Evolutionary conservation across 768 basidiomycete genomes (phyloP), one percentile per base, ranked within the genome.

Genomic region (Collybia mongolica): DNA sequence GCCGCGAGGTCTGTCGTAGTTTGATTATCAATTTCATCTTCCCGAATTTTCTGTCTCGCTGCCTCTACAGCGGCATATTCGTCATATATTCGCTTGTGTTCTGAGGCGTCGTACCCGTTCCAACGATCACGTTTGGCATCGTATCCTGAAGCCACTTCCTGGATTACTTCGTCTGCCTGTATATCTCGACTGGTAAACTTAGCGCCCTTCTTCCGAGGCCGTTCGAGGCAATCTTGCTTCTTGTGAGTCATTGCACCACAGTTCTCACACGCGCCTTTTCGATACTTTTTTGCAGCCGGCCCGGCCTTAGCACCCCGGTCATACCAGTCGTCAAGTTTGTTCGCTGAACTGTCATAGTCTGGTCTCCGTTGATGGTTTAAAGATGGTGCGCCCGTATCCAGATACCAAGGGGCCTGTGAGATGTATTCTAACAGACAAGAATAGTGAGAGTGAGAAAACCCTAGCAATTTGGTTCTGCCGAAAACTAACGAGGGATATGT

Each of bases 211-310:
- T 92, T 94, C 51, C 97, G 83, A 35, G 97, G 97, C 51, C 97
- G 86, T 68, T 99, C 97, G 41, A 98, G 78, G 68, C 97, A 99
- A 65, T 99, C 97, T 62, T 81, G 75, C 53, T 76, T 81, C 67
- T 89, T 88, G 74, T 99, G 97, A 0, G 93, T 92, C 79, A 98
- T 87, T 15, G 97, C 90, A 51, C 97, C 97, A 57, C 97, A 99
- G 63, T 99, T 99, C 74, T 98, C 95, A 74, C 97, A 99, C 23
- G 97, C 97, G 28, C 97, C 97, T 65, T 96, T 95, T 56, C 97
- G 83, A 65, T 88, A 99, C 69, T 98, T 98, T 66, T 93, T 97
- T 23, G 96, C 91, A 2, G 93, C 93, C 1, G 93, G 93, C 9
- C 92, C 94, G 0, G 87, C 82, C 55, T 82, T 88, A 14, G 77